Evolutionary conservation across 192 early-diverging fungal genomes (phyloP), one percentile per base, ranked within the genome.

Genomic region (Rhizoclosmatium sp.): DNA sequence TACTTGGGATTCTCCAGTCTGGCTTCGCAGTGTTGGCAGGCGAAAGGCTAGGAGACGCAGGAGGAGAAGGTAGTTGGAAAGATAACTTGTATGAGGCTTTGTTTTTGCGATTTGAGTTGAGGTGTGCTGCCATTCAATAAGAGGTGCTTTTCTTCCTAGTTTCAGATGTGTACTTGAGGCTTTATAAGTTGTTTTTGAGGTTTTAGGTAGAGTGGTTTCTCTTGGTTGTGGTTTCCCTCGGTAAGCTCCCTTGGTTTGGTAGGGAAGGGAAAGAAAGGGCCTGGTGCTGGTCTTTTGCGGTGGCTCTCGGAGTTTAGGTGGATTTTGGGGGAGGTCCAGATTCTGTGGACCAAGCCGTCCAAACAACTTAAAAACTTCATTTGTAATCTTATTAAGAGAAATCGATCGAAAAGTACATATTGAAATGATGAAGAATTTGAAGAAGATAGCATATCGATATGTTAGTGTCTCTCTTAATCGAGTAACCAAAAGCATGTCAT

Each of bases 401-500:
- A 54, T 54, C 51, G 16, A 16, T 16, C 5, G 16, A 54, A 16
- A 54, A 54, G 16, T 54, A 54, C 16, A 54, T 54, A 54, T 7
- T 54, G 5, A 7, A 54, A 12, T 69, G 31, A 31, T 69, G 39
- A 23, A 21, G 51, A 7, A 54, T 16, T 12, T 54, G 51, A 7
- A 54, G 16, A 54, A 7, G 0, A 54, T 12, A 54, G 51, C 5
- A 51, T 9, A 51, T 9, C 14, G 5, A 54, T 12, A 54, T 54
- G 51, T 54, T 54, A 54, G 51, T 54, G 9, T 16, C 16, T 16
- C 12, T 69, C 46, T 58, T 23, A 72, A 72, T 14, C 14, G 12
- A 75, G 58, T 7, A 85, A 75, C 71, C 70, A 85, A 68, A 78
- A 85, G 12, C 83, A 83, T n/a, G 31, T 70, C 82, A 85, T 85